Evolutionary conservation across 768 basidiomycete species (phyloP), one percentile per base, ranked within the genome.

Genomic region (Tulasnella sp.): DNA sequence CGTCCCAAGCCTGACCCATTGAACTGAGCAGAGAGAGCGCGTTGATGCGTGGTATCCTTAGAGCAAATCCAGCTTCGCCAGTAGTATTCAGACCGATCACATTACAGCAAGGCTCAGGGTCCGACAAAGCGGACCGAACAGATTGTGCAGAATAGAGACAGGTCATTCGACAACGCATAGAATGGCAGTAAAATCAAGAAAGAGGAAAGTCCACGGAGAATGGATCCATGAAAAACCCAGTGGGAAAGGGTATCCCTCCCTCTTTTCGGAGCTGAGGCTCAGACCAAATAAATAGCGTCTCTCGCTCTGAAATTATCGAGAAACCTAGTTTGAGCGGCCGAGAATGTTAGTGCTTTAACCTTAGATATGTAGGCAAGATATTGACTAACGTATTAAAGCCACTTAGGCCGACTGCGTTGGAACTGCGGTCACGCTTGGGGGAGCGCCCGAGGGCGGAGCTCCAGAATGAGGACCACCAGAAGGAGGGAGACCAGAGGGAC

Each of bases 361-460:
- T n/a, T 22, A 60, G 22, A 22, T 22, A 22, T 22, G 14, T 24
- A 24, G 18, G 22, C 28, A 24, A 2, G 22, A 20, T 22, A 60
- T 20, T 2, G 16, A 60, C 58, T 22, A 60, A 60, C 58, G 7
- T 60, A 9, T 28, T 9, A n/a, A 4, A 60, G n/a, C 9, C 28
- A 22, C 7, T 60, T 60, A 60, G 58, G 58, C 58, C 9, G 58
- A 60, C 37, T 37, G 37, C 7, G 58, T 60, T 9, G 58, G 58
- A 9, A 60, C 24, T 22, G 20, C 4, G 58, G 18, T 60, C 22
- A 60, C 1, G 58, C 58, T 60, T 2, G 58, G 58, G 58, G 58
- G 58, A 60, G 58, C 58, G 14, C 58, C 58, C 58, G 58, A 60
- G 58, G 58, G 58, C 16, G 58, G 58, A 60, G 58, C 58, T 22